Percentiles rank a stretch among this genome's conserved stretches.
Evolutionary conservation across 768 basidiomycete species (phyloP).

Genomic region (Lactifluus subvellereus): DNA sequence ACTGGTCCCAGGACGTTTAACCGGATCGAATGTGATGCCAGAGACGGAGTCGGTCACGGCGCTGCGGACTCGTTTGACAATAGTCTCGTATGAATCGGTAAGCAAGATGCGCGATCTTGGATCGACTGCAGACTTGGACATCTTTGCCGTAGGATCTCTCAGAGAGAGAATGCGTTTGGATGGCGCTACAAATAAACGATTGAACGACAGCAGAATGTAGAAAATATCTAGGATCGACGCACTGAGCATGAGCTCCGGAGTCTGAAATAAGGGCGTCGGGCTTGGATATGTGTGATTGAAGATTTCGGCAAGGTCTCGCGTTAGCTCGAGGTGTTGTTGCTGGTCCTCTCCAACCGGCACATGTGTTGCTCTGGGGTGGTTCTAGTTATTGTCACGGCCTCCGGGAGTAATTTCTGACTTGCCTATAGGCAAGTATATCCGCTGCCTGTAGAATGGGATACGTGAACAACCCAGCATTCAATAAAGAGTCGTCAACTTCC

Average conservation of each 20-base stretch:
- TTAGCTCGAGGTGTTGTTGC: too few species aligned
- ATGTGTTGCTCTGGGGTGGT: too few species aligned
- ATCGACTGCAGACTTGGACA: conserved; percentile 91
- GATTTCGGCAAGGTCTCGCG: conserved; percentile 61
- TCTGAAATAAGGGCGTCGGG: conserved; percentile 52
- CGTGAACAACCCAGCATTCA: conserved; percentile 83
- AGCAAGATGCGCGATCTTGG: conserved; percentile 77
- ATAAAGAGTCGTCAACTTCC: conserved; percentile 72
- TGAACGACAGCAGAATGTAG: background rate
- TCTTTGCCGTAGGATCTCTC: conserved; percentile 78
- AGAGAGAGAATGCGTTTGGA: conserved; percentile 82
- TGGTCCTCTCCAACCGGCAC: too few species aligned
- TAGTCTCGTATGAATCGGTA: conserved; percentile 64
- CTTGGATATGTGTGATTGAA: conserved; percentile 69
- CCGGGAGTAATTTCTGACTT: conserved; percentile 26
- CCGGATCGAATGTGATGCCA: too few species aligned
- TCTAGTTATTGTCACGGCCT: too few species aligned
- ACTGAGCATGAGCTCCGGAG: conserved; percentile 75
- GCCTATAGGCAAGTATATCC: conserved; percentile 86
- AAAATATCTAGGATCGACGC: conserved; percentile 28
- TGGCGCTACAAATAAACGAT: conserved; percentile 45
- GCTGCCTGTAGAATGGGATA: conserved; percentile 94
- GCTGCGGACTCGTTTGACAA: too few species aligned
- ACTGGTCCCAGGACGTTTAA: too few species aligned
- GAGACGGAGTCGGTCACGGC: too few species aligned